Percentiles rank a stretch among this genome's conserved stretches.
Conservation (phyloP, 805 yeast genomes). For the Candida golubevii region DNA sequence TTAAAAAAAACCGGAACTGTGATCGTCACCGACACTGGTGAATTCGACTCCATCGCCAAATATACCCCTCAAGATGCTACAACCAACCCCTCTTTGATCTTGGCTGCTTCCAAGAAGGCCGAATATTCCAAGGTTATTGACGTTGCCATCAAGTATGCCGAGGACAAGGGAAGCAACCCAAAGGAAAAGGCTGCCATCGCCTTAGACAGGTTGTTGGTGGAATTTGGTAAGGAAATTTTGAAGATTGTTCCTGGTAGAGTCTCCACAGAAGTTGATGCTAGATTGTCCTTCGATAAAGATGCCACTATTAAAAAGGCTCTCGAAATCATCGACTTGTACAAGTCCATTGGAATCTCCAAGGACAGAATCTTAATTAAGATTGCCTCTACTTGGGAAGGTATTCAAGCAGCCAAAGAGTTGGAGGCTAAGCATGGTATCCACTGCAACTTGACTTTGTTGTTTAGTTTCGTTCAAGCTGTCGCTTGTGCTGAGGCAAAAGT, state of each 20-base stretch:
- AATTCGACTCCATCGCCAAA: constrained; percentile 94
- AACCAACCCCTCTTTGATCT: constrained; percentile 94
- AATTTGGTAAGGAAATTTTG: constrained; percentile 91
- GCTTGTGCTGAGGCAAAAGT: constrained; percentile 98
- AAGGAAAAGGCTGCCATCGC: constrained; percentile 78
- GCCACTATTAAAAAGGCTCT: constrained; percentile 93
- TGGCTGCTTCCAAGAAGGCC: constrained; percentile 90
- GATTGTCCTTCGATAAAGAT: constrained; percentile 92
- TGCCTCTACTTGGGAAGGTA: constrained; percentile 99
- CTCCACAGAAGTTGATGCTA: constrained; percentile 98
- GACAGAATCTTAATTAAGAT: constrained; percentile 92
- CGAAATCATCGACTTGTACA: constrained; percentile 82
- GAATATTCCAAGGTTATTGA: constrained; percentile 89
- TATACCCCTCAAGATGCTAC: constrained; percentile 99
- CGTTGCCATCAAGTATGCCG: constrained; percentile 83
- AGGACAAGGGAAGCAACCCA: constrained; percentile 51
- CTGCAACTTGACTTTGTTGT: constrained; percentile 90
- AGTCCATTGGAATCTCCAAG: constrained; percentile 77
- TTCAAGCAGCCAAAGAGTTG: constrained; percentile 95
- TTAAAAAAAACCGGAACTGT: constrained; percentile 93
- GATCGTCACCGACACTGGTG: constrained; percentile 99
- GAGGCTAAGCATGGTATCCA: constrained; percentile 89
- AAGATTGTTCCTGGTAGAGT: constrained; percentile 98
- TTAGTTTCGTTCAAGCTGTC: constrained; percentile 96
- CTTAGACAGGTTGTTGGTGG: constrained; percentile 88